Conservation (phyloP, 1,284 basidiomycete species). For the Cryptococcus sp. region DNA sequence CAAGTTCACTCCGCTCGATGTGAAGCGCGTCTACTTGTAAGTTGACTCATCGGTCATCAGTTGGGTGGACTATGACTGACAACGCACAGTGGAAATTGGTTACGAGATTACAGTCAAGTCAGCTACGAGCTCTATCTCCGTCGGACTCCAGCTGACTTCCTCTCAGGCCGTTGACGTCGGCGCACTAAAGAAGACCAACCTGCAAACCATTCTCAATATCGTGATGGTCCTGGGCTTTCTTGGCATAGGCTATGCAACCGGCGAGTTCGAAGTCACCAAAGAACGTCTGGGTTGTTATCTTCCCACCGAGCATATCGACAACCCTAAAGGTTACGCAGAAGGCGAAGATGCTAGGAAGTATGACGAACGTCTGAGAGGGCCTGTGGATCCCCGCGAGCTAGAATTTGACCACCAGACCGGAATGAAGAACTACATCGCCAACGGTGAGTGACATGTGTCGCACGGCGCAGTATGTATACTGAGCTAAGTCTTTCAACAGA, state of each 20-base stretch:
- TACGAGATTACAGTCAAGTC: constrained; percentile 69
- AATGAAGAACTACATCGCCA: constrained; percentile 97
- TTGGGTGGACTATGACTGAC: not conserved
- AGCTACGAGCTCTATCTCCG: not conserved
- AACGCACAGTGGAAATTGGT: constrained; percentile 54
- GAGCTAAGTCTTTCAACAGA: constrained; percentile 53
- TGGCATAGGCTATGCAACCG: constrained; percentile 78
- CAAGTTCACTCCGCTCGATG: constrained; percentile 62
- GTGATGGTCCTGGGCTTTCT: constrained; percentile 83
- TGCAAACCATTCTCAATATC: constrained; percentile 81
- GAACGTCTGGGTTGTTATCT: constrained; percentile 86
- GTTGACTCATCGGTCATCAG: constrained; percentile 15
- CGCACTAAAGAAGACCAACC: constrained; percentile 66
- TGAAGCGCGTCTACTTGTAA: constrained; percentile 49
- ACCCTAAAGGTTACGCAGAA: constrained; percentile 77
- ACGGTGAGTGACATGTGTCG: constrained; percentile 57
- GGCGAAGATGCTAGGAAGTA: constrained; percentile 79
- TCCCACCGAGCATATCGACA: constrained; percentile 86
- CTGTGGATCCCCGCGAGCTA: constrained; percentile 73
- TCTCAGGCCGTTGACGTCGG: constrained; percentile 77
- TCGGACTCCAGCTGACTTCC: constrained; percentile 3
- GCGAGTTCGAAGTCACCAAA: constrained; percentile 77
- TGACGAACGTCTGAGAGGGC: constrained; percentile 73
- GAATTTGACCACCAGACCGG: constrained; percentile 83
- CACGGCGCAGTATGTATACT: not conserved